phyloP scores from a whole-genome alignment of 768 basidiomycete species.

The Tulasnella sp. region DNA sequence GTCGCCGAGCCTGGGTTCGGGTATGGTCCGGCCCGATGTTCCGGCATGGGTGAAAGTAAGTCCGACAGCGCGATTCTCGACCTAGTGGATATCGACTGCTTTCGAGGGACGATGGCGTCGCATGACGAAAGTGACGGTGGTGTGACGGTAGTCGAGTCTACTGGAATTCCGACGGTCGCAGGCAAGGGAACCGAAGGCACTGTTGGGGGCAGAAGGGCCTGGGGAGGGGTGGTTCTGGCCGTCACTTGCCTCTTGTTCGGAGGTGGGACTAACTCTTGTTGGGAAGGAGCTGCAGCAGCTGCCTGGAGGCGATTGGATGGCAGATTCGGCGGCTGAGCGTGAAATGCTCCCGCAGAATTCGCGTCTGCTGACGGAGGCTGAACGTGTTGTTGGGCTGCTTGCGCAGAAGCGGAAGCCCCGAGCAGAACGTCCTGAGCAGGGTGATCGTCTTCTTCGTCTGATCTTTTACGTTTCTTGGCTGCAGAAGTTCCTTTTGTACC shows the following conservation, averaged over 20 bases:
- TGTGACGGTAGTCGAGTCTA: background rate
- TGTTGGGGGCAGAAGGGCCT: background rate
- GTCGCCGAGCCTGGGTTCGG: background rate
- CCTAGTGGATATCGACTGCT: background rate
- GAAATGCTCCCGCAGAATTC: background rate
- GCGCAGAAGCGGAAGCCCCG: background rate
- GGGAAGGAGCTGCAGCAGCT: background rate
- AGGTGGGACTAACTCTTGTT: background rate
- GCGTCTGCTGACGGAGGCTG: no score
- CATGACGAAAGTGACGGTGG: no score
- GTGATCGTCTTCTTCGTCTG: background rate
- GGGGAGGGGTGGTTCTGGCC: background rate
- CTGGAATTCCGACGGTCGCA: background rate
- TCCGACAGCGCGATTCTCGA: background rate
- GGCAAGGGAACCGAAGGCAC: background rate
- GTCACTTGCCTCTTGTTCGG: background rate
- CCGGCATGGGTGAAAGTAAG: background rate
- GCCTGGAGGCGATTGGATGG: background rate
- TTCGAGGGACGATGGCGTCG: background rate
- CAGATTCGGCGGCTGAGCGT: background rate
- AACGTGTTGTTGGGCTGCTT: background rate
- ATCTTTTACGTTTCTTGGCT: slow-evolving; percentile 16
- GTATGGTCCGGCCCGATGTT: background rate
- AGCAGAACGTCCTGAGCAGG: background rate
- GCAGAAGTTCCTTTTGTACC: background rate